Percentiles rank a stretch among this genome's conserved stretches.
Conservation (phyloP, 371 early-diverging fungal species). For the Hamiltosporidium tvaerminnensis region DNA sequence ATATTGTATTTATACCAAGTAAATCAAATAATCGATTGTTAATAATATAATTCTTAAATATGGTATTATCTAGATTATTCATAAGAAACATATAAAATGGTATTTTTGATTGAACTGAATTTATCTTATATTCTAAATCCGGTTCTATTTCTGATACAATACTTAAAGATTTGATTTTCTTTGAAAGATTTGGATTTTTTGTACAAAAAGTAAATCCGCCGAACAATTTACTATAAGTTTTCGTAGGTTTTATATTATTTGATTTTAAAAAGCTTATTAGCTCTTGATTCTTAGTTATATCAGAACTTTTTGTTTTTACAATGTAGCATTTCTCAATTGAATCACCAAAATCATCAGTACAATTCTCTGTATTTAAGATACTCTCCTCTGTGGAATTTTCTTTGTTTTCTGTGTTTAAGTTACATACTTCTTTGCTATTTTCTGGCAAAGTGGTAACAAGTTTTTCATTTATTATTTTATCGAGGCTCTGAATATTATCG, state of each 20-base stretch:
- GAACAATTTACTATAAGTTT: not conserved
- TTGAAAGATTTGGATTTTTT: not conserved
- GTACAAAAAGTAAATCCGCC: not conserved
- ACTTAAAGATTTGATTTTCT: not conserved
- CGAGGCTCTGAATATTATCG: no score
- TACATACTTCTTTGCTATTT: not conserved
- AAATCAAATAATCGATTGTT: constrained; percentile 25
- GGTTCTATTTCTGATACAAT: not conserved
- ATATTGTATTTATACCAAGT: constrained; percentile 20
- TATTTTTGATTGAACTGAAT: constrained; percentile 10
- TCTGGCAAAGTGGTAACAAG: not conserved
- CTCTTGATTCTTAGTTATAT: not conserved
- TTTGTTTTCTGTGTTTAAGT: not conserved
- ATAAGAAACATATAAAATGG: constrained; percentile 33
- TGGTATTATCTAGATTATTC: constrained; percentile 19
- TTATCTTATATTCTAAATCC: constrained; percentile 1
- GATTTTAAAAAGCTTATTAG: not conserved
- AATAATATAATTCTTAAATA: constrained; percentile 37
- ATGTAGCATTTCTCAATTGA: not conserved
- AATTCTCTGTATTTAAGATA: not conserved
- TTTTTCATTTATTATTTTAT: no score
- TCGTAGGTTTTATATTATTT: not conserved
- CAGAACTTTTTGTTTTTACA: not conserved
- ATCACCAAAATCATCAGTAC: not conserved
- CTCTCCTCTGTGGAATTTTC: not conserved